Percentiles rank a stretch among this genome's conserved stretches.
Conservation (phyloP, 371 early-diverging fungal species). For the Choanephora cucurbitarum region DNA sequence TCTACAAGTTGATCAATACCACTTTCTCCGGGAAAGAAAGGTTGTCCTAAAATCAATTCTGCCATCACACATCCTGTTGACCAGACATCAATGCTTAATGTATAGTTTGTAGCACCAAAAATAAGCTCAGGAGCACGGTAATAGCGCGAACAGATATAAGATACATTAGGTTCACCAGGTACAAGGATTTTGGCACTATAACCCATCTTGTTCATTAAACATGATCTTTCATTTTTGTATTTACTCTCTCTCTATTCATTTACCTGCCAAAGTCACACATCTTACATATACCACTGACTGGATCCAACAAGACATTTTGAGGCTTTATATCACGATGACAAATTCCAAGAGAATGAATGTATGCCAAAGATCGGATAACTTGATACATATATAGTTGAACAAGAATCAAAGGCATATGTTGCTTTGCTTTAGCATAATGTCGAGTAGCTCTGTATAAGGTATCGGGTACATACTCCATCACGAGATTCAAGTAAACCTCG, state of each 20-base stretch:
- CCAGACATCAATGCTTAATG: conserved; percentile 94
- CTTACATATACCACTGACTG: conserved; percentile 87
- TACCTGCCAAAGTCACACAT: conserved; percentile 98
- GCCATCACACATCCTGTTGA: conserved; percentile 99
- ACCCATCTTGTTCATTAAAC: conserved; percentile 2
- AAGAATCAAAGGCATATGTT: conserved; percentile 87
- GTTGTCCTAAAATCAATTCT: conserved; percentile 95
- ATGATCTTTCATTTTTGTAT: background rate
- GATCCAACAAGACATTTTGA: conserved; percentile 76
- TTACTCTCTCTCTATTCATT: no score
- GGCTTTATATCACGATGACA: conserved; percentile 73
- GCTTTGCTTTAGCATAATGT: conserved; percentile 81
- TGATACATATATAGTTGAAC: conserved; percentile 98
- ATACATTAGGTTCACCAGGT: conserved; percentile 94
- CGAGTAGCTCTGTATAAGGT: conserved; percentile 85
- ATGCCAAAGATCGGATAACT: conserved; percentile 93
- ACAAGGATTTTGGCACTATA: conserved; percentile 93
- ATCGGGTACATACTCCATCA: conserved; percentile 86
- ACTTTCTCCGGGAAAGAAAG: conserved; percentile 98
- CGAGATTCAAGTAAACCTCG: conserved; percentile 84
- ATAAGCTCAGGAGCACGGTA: conserved; percentile 99
- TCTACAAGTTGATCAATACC: conserved; percentile 99
- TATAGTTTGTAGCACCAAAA: conserved; percentile 96
- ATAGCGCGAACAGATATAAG: conserved; percentile 98
- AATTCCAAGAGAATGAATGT: conserved; percentile 85